phyloP scores from a whole-genome alignment of 257 asterid species.

The Datura wrightii region DNA sequence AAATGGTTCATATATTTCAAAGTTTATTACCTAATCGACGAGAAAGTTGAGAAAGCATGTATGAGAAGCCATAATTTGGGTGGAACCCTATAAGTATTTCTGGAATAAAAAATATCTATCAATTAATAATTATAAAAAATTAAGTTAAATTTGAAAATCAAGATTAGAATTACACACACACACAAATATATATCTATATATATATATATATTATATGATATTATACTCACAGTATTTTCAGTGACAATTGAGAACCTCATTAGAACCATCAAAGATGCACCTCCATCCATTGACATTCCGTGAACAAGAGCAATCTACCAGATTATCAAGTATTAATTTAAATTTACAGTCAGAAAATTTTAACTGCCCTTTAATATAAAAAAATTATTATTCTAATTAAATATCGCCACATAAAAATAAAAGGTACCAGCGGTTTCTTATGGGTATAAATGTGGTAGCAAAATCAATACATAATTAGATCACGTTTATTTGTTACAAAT shows the following conservation, averaged over 20 bases:
- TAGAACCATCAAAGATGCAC: conserved; percentile 89
- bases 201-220: too few species aligned
- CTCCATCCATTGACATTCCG: conserved; percentile 96
- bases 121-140: neutral
- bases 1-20: too few species aligned
- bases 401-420: neutral
- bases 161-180: too few species aligned
- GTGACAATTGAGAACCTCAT: conserved; percentile 90
- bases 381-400: too few species aligned
- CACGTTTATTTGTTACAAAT: neutral
- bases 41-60: conserved; percentile 72
- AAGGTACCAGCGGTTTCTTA: conserved; percentile 72
- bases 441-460: conserved; percentile 90
- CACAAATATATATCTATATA: too few species aligned
- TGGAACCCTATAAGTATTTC: conserved; percentile 93
- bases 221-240: conserved; percentile 74
- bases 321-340: neutral
- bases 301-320: conserved; percentile 83
- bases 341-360: neutral
- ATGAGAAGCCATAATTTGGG: conserved; percentile 90
- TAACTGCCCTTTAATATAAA: too few species aligned
- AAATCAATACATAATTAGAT: conserved; percentile 70
- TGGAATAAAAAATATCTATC: conserved; percentile 80
- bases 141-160: neutral
- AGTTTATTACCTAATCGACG: conserved; percentile 58